Conservation (phyloP, 306 rosid genomes). For the Malus asiatica region DNA sequence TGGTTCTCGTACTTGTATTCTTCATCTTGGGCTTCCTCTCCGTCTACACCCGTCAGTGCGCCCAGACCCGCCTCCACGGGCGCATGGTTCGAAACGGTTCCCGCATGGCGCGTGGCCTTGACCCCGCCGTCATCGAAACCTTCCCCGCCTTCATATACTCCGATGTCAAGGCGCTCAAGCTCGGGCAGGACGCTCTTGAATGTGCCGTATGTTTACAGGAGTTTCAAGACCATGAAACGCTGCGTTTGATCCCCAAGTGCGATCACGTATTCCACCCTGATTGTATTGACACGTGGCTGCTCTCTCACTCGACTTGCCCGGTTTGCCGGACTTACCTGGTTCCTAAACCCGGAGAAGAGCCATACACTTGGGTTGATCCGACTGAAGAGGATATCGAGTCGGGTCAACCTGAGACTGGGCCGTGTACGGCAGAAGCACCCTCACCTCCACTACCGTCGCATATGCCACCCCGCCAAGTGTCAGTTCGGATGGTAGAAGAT, state of each 20-base stretch:
- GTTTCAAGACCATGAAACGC: constrained; percentile 63
- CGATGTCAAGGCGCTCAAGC: constrained; percentile 54
- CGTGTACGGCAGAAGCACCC: background rate
- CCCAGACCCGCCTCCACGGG: constrained; percentile 35
- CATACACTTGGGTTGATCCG: background rate
- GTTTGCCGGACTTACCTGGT: constrained; percentile 69
- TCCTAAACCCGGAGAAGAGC: constrained; percentile 40
- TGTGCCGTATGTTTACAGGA: constrained; percentile 94
- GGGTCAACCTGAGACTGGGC: background rate
- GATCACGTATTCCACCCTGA: constrained; percentile 76
- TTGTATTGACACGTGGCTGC: constrained; percentile 78
- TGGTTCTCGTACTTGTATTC: constrained; percentile 43
- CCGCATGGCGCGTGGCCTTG: constrained; percentile 45
- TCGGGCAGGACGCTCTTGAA: constrained; percentile 59
- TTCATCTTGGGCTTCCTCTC: constrained; percentile 65
- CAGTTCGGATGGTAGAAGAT: constrained; percentile 5
- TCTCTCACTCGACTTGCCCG: constrained; percentile 71
- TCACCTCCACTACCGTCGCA: background rate
- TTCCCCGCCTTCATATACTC: constrained; percentile 80
- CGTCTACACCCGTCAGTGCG: constrained; percentile 79
- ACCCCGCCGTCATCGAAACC: constrained; percentile 40
- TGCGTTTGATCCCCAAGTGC: constrained; percentile 86
- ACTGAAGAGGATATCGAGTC: constrained; percentile 1
- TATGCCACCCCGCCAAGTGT: constrained; percentile 4
- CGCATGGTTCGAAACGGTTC: constrained; percentile 22